Conservation (phyloP, 164 flowering plant species). For the Magnolia changhungtana region DNA sequence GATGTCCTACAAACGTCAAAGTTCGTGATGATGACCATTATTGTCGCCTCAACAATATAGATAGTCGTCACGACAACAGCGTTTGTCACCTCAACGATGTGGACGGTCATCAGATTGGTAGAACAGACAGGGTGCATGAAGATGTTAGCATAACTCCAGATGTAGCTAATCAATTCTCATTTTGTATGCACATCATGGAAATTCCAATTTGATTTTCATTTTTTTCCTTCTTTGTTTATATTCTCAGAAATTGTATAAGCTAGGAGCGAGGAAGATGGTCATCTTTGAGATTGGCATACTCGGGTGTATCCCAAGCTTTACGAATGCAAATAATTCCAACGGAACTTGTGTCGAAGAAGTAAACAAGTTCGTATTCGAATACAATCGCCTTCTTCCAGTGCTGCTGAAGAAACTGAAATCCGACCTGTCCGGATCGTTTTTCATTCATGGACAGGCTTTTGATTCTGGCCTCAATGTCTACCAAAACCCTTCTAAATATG, state of each 20-base stretch:
- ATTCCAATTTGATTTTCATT: too few relatives aligned
- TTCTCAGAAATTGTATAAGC: not conserved
- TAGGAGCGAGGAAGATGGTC: conserved; percentile 6
- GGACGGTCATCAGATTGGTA: too few relatives aligned
- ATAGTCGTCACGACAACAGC: too few relatives aligned
- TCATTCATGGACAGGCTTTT: not conserved
- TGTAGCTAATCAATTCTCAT: too few relatives aligned
- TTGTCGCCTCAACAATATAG: too few relatives aligned
- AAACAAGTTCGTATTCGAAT: not conserved
- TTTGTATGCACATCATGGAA: too few relatives aligned
- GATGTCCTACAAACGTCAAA: too few relatives aligned
- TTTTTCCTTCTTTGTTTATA: not conserved
- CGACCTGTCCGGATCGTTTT: not conserved
- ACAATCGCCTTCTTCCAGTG: not conserved
- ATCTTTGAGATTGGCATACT: conserved; percentile 1
- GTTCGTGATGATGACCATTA: too few relatives aligned
- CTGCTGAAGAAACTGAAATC: not conserved
- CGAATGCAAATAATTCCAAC: not conserved
- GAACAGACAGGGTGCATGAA: too few relatives aligned
- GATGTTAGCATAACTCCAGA: too few relatives aligned
- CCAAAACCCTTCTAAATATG: not conserved
- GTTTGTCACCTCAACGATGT: too few relatives aligned
- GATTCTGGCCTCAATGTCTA: not conserved
- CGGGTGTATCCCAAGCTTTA: not conserved
- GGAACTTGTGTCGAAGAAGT: not conserved